phyloP scores from a whole-genome alignment of 345 rosid species.

The Syzygium aromaticum region DNA sequence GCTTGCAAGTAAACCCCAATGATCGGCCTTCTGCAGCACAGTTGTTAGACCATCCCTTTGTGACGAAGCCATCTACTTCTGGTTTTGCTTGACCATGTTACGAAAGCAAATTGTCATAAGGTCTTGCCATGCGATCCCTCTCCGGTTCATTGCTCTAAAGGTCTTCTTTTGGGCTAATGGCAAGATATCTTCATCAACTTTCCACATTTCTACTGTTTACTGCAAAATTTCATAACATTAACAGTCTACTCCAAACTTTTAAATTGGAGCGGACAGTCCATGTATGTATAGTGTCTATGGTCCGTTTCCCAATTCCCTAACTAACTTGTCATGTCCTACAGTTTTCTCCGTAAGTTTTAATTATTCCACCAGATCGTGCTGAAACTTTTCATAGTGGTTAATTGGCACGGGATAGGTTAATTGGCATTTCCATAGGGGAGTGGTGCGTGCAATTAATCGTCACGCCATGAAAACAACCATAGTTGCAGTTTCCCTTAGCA shows the following conservation, averaged over 20 bases:
- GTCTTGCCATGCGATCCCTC: too few relatives aligned
- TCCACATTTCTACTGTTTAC: background rate
- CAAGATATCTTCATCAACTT: background rate
- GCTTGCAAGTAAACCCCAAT: slow-evolving; percentile 14
- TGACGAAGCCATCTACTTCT: background rate
- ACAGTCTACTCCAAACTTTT: background rate
- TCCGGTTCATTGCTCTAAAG: too few relatives aligned
- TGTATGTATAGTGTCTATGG: background rate
- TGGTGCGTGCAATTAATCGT: background rate
- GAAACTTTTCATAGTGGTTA: background rate
- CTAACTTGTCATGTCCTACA: background rate
- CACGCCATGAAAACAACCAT: background rate
- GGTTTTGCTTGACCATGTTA: background rate
- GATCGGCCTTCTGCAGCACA: slow-evolving; percentile 16
- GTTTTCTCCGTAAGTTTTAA: background rate
- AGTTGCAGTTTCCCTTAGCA: background rate
- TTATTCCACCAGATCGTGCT: background rate
- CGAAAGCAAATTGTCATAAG: background rate
- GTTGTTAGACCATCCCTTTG: slow-evolving; percentile 13
- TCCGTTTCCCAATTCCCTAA: background rate
- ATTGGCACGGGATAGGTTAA: background rate
- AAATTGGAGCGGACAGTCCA: background rate
- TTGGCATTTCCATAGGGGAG: background rate
- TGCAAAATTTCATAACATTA: background rate
- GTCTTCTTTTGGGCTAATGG: background rate